A percentile compares a stretch with the other conserved stretches of the same genome.
phyloP scores from a whole-genome alignment of 768 basidiomycete genomes.

The Boletales sp. region DNA sequence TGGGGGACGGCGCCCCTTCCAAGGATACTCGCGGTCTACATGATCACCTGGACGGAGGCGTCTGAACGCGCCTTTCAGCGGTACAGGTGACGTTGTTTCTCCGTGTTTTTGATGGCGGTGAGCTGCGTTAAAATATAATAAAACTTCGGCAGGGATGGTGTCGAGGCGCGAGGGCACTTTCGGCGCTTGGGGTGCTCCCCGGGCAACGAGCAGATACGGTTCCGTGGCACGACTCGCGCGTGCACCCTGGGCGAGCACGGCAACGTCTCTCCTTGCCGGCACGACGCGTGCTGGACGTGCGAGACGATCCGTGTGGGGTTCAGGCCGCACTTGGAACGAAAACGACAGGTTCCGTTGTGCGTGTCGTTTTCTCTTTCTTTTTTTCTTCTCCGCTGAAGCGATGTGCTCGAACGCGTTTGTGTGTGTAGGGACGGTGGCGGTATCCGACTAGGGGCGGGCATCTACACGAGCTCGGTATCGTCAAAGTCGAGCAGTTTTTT shows the following conservation, averaged over 20 bases:
- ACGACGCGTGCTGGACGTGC: constrained; percentile 13
- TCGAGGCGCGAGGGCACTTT: constrained; percentile 14
- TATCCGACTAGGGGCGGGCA: constrained; percentile 23
- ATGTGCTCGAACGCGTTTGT: no score
- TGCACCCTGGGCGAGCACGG: constrained; percentile 21
- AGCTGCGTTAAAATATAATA: background rate
- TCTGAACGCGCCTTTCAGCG: constrained; percentile 8
- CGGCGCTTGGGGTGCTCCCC: background rate
- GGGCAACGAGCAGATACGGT: constrained; percentile 24
- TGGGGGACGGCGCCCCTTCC: constrained; percentile 11
- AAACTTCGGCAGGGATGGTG: constrained; percentile 4
- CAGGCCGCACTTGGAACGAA: constrained; percentile 17
- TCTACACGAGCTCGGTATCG: constrained; percentile 20
- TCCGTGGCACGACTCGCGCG: constrained; percentile 19
- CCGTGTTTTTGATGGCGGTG: background rate
- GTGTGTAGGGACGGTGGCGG: constrained; percentile 9
- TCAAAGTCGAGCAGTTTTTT: constrained; percentile 17
- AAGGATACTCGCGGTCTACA: constrained; percentile 12
- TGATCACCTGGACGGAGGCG: constrained; percentile 20
- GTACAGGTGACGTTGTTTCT: constrained; percentile 11
- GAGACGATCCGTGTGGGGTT: constrained; percentile 23
- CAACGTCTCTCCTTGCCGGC: constrained; percentile 14
- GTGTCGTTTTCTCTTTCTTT: no score
- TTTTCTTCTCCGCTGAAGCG: background rate
- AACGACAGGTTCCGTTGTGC: constrained; percentile 10